Base-by-base conservation (phyloP, 306 rosid genomes). In the Argentina anserina region DNA sequence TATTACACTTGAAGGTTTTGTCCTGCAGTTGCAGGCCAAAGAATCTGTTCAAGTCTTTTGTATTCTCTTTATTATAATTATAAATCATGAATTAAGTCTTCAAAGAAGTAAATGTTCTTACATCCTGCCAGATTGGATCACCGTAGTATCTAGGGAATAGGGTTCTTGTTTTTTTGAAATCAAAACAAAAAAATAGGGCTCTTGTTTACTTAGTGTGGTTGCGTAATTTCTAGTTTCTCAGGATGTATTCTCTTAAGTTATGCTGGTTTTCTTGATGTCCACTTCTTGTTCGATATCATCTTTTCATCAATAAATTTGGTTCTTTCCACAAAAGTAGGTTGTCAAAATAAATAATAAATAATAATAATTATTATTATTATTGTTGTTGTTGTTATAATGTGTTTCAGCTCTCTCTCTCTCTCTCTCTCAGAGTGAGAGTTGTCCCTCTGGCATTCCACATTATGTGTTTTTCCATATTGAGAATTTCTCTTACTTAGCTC, bases 401-500 rank as follows among this genome's bases (percentile, higher is more conserved):
- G 43, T 62, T 20, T 34, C 67, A 9, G 3, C 20, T 15, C 21
- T 60, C 63, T 58, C 37, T 11, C 36, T 26, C 33, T 58, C 36
- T 25, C 61, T 25, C 17, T 55, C 15, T 14, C 49, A 13, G 50
- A 1, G 1, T 0, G 50, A 46, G 18, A 45, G 50, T 20, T 34
- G 7, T 34, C 43, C 15, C 7, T 34, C 45, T 34, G 21, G 17
- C 28, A n/a, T 26, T 47, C 7, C 11, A 11, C 41, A 29, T 66
- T 43, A 45, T 33, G 63, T 37, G 34, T 40, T 20, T 76, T 28
- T 77, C 67, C 25, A 17, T 85, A 37, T 41, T 71, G 50, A 29
- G 29, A 73, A 69, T 67, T 67, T 59, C 56, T 63, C 84, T 83
- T 70, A 85, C 70, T 72, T 31, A 67, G 59, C 62, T 78, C 25